These are phyloP conservation scores for Fusarium cicatricum DNA, from an alignment of 2,329 filamentous ascomycete genomes.

Conservation along the genomic window DNA sequence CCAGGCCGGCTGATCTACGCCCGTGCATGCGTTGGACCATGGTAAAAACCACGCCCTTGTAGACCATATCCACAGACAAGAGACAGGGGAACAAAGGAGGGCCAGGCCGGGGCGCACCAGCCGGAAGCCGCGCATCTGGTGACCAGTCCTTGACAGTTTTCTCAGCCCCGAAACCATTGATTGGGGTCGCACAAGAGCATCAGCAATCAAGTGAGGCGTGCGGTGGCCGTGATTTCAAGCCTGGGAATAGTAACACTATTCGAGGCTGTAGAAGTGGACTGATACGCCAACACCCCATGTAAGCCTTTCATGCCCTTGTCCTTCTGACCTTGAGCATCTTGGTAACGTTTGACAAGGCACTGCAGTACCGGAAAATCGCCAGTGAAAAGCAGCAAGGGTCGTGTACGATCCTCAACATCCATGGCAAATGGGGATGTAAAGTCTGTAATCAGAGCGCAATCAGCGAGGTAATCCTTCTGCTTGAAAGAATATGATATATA, in stretches of 20 bases:
- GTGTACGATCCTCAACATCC: background rate
- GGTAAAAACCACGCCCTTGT: slow-evolving; percentile 1
- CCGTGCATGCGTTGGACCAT: slow-evolving; percentile 11
- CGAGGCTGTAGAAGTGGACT: slow-evolving; percentile 16
- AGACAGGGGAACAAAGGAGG: background rate
- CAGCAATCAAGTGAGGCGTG: slow-evolving; percentile 2
- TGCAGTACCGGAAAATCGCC: background rate
- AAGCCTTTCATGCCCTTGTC: background rate
- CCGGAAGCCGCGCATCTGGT: slow-evolving; percentile 5
- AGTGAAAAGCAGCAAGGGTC: background rate
- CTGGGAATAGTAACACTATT: background rate
- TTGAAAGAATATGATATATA: too few species aligned
- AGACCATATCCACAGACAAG: background rate
- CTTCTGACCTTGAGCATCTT: background rate
- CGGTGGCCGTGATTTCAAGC: slow-evolving; percentile 1
- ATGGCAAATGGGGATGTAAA: too few species aligned
- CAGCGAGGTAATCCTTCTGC: too few species aligned
- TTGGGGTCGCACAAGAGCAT: slow-evolving; percentile 2
- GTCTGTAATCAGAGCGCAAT: too few species aligned
- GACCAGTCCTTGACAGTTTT: background rate
- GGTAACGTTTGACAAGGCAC: background rate
- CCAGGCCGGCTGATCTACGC: slow-evolving; percentile 13
- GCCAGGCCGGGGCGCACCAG: slow-evolving; percentile 2
- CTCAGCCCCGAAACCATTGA: background rate
- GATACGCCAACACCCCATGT: slow-evolving; percentile 3